Base-by-base conservation (phyloP, 2,329 filamentous ascomycete genomes). In the Fusarium brevicatenulatum region DNA sequence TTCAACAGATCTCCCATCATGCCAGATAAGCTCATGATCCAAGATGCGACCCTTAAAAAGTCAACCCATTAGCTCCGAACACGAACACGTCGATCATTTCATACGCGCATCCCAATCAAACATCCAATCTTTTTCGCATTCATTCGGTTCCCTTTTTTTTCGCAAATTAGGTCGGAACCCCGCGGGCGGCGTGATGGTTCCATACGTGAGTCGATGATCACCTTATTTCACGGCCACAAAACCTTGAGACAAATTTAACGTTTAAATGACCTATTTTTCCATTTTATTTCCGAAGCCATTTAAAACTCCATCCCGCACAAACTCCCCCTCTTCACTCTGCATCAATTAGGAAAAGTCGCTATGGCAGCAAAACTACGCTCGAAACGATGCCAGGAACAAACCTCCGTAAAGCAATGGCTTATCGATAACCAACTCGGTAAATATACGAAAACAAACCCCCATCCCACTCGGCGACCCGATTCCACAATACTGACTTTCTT, bases 371-470 rank as follows among this genome's bases (percentile, higher is more conserved):
- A 69, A 58, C 18, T 23, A 9, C 9, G 10, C 23, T 39, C 58
- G 15, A n/a, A 23, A 4, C 42, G 16, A 19, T 15, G 21, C 18
- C 49, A 36, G 21, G 25, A 43, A 11, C 28, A 39, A 5, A 10
- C 25, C 16, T 56, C 54, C 2, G 21, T 28, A 3, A 72, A 73
- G 50, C 56, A 58, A 47, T 66, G 70, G 70, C 44, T 72, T 62
- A 53, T 72, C 46, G 37, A 72, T 47, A 66, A 72, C n/a, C 70
- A 72, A 21, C 60, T 62, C 4, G 42, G 70, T 72, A 37, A 23
- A 19, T 55, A 43, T 19, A 21, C 15, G 23, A 13, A 13, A 50
- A 34, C 42, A 18, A 8, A 8, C 5, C 4, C 11, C 7, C 18
- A 55, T 42, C 55, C 55, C 39, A 36, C 32, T 39, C 21, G 13